Evolutionary conservation across 2,329 filamentous ascomycete species (phyloP), one percentile per base, ranked within the genome.

Genomic region (Oidium heveae): DNA sequence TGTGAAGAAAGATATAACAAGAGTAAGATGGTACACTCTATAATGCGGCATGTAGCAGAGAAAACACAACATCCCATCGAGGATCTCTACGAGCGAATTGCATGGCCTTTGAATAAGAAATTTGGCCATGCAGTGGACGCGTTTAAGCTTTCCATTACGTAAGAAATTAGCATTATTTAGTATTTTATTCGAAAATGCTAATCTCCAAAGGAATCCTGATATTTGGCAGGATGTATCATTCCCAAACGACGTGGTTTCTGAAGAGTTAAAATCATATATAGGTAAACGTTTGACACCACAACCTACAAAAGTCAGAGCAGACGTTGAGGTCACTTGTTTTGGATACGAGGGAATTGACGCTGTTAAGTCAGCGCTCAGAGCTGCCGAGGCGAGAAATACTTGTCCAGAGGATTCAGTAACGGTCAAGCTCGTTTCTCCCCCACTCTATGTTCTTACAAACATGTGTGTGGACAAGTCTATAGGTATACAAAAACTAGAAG

Each of bases 1-100:
- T 98, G 93, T 68, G 91, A 98, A 68, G 91, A 98, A 74, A 80
- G 91, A 63, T 98, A 95, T 77, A 98, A 98, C 79, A 98, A 98
- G 81, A 86, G 86, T 74, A 98, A 98, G 75, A 93, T 94, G 75
- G 91, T 96, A 43, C 91, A 98, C 71, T 93, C 86, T 55, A 95
- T 98, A 70, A 89, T 98, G 85, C 83, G 89, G 68, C 91, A 98
- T 69, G 91, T 98, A 59, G 89, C 91, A 61, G 88, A 98, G 73
- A 95, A 95, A 77, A 94, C 87, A 46, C 80, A 84, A 66, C 84
- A 80, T 33, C 88, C 89, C n/a, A 93, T 98, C 65, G 86, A 96
- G 74, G 77, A 80, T 54, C 77, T 98, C 56, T 98, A 98, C 71
- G 82, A 94, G 74, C 80, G 75, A 62, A 95, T 98, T 67, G 86